Evolutionary conservation across 2,329 filamentous ascomycete species (phyloP), one percentile per base, ranked within the genome.

Genomic region (Tolypocladium tundrense): DNA sequence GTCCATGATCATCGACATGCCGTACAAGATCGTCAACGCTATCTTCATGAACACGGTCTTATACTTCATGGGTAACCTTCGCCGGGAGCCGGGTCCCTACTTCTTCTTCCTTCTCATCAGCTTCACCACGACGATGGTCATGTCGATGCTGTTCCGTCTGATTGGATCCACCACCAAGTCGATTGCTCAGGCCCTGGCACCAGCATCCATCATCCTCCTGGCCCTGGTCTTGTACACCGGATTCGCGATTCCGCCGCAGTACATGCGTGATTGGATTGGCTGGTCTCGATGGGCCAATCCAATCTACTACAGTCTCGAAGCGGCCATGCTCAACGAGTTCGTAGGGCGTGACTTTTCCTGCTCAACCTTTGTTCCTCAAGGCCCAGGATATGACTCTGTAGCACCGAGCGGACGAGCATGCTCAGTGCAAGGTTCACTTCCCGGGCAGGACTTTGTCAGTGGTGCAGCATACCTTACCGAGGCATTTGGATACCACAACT

Each of bases 251-350:
- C 69, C 70, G 0, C 61, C 65, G 2, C 64, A 69, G 14, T 68
- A 70, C 67, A 88, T 85, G 83, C 76, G 82, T 24, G 82, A 79
- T 0, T 89, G 86, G 85, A 82, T 82, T 53, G 75, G 83, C 37
- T 89, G 86, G 86, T 85, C 88, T 62, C 84, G 82, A 59, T 87
- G 86, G 61, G 70, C 87, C 52, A 80, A 88, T 57, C 84, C 85
- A 1, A 79, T 88, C 24, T 79, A 79, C 0, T 88, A 88, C 62
- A 84, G 77, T 1, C 89, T 88, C 65, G 86, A 88, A 64, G 74
- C 79, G 0, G 72, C 88, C 39, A 83, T 86, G 81, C 73, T 82
- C 58, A 88, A 88, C 69, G 87, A 90, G 66, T 90, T 90, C 61
- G 57, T 61, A 75, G 66, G 2, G 6, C 45, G 21, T 65, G 65